Base-by-base conservation (phyloP, 176 grass and related monocot genomes). In the Oryza brachyantha region DNA sequence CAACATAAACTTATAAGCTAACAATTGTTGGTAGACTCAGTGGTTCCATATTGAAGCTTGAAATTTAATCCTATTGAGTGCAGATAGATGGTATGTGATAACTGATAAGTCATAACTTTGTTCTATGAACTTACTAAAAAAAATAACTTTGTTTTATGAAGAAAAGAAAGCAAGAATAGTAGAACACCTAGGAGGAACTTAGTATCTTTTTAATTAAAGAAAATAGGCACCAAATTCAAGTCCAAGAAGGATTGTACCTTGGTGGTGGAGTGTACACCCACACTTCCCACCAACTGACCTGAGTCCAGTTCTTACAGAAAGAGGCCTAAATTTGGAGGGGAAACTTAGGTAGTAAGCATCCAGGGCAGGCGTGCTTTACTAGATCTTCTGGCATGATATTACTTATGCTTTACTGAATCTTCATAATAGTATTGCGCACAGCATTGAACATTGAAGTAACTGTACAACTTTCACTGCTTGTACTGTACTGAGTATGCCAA, bases 401-500 rank as follows among this genome's bases (percentile, higher is more conserved):
- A 28, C 2, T 19, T 29, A 64, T 55, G 57, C 17, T 61, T 38
- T 61, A 34, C 38, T 40, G 24, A 13, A 27, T 61, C 37, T 66
- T 24, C 11, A 2, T 57, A 27, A 29, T 59, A 24, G 9, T 68
- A 39, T 67, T 57, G 13, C 31, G 26, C 43, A 1, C 43, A 17
- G 43, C 10, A 46, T 79, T 27, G 32, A 85, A 3, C 24, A 24
- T 14, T 66, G 55, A 64, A 82, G 19, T 38, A 79, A 22, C 46
- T 61, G 29, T 17, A 81, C 9, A 39, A 10, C 2, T 74, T 13
- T 60, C 10, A 68, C 32, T 1, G 8, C 3, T 14, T 64, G 2
- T 19, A 41, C 45, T 63, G 0, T 59, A 45, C 54, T 67, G 2
- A 37, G 14, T 67, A 57, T 34, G 10, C 4, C 41, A 74, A 11